Evolutionary conservation across 2,329 filamentous ascomycete species (phyloP).

Genomic region (Mycogone perniciosa): DNA sequence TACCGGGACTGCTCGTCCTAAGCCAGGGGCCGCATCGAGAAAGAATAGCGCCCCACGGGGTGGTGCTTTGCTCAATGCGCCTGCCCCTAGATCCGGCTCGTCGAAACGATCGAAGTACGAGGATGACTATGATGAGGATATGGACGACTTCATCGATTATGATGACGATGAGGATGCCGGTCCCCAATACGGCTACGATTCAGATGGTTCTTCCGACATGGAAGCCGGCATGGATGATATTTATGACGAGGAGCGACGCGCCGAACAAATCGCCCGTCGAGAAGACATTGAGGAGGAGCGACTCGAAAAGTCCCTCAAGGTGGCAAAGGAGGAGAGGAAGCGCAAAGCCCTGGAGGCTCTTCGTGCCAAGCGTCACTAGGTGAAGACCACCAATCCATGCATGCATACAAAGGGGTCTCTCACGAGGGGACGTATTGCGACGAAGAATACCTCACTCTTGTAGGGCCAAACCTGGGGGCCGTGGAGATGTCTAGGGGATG

Average conservation of each 20-base stretch:
- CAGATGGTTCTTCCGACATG: constrained; percentile 69
- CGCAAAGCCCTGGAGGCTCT: constrained; percentile 34
- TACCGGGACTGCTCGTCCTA: constrained; percentile 57
- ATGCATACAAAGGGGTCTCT: constrained; percentile 9
- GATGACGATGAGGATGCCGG: constrained; percentile 49
- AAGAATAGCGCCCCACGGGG: constrained; percentile 32
- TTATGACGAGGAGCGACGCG: constrained; percentile 61
- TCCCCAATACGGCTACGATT: constrained; percentile 49
- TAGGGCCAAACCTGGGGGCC: no score
- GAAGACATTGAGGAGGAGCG: constrained; percentile 62
- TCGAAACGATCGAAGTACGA: constrained; percentile 37
- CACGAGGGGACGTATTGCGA: background rate
- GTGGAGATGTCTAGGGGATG: no score
- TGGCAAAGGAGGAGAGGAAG: constrained; percentile 54
- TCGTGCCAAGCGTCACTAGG: constrained; percentile 25
- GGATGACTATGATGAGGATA: constrained; percentile 57
- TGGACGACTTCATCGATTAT: constrained; percentile 58
- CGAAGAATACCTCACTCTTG: no score
- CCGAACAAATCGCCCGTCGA: constrained; percentile 54
- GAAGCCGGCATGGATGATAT: constrained; percentile 70
- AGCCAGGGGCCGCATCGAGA: constrained; percentile 30
- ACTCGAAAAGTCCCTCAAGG: constrained; percentile 55
- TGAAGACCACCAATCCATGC: background rate
- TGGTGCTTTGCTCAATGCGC: constrained; percentile 35
- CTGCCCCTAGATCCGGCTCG: constrained; percentile 21